These are phyloP conservation scores for Apiospora aurea DNA, from an alignment of 2,329 filamentous ascomycete genomes.

Conservation along the genomic window DNA sequence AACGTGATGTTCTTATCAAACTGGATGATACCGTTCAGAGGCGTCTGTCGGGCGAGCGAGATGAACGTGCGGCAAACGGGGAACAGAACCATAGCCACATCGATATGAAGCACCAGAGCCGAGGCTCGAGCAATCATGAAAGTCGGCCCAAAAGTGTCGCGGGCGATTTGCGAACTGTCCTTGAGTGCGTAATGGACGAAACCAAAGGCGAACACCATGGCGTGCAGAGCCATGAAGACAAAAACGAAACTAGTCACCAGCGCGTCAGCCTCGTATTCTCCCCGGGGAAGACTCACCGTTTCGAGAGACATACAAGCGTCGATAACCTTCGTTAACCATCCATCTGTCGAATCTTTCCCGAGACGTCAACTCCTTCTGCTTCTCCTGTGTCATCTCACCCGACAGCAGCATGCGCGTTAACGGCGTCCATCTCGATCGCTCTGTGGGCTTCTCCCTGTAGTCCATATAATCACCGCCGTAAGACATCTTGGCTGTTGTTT, in stretches of 20 bases:
- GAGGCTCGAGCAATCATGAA: slow-evolving; percentile 80
- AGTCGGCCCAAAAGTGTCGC: slow-evolving; percentile 75
- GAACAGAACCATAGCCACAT: slow-evolving; percentile 80
- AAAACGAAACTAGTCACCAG: slow-evolving; percentile 60
- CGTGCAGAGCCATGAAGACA: slow-evolving; percentile 75
- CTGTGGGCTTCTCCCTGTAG: slow-evolving; percentile 58
- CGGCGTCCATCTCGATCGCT: slow-evolving; percentile 83
- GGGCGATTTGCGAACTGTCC: slow-evolving; percentile 72
- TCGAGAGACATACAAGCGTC: slow-evolving; percentile 69
- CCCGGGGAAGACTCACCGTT: slow-evolving; percentile 24
- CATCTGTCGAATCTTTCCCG: slow-evolving; percentile 81
- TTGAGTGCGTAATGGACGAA: slow-evolving; percentile 83
- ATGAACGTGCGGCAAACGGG: slow-evolving; percentile 87
- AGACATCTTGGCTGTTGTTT: slow-evolving; percentile 43
- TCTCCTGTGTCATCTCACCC: slow-evolving; percentile 80
- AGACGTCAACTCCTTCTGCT: slow-evolving; percentile 70
- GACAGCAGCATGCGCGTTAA: slow-evolving; percentile 84
- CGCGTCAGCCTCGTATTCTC: slow-evolving; percentile 34
- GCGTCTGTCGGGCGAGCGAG: slow-evolving; percentile 80
- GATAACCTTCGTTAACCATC: slow-evolving; percentile 90
- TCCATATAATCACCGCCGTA: slow-evolving; percentile 39
- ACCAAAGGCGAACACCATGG: slow-evolving; percentile 80
- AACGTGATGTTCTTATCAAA: slow-evolving; percentile 92
- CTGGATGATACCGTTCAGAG: slow-evolving; percentile 84
- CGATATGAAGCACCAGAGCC: slow-evolving; percentile 80